Evolutionary conservation across 257 asterid species (phyloP).

Genomic region (Thymus mandschuricus): DNA sequence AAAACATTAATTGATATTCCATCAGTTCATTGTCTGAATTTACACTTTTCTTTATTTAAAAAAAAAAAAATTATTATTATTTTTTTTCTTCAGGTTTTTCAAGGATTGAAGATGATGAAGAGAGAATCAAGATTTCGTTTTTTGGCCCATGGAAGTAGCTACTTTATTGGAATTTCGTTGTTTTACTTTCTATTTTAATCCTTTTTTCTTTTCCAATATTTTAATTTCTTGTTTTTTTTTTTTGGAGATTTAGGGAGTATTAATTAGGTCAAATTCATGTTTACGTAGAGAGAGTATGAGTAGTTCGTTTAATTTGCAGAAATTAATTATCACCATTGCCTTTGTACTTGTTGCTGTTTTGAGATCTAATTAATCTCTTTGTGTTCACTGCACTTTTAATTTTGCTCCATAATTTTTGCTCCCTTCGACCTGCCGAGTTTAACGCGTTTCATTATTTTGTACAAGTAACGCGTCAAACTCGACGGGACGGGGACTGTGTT

Average conservation of each 20-base stretch:
- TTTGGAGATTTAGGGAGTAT: slow-evolving; percentile 34
- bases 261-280: slow-evolving; percentile 35
- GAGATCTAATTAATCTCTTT: slow-evolving; percentile 41
- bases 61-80: neutral
- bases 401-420: neutral
- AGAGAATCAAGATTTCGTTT: neutral
- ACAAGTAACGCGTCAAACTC: too few relatives aligned
- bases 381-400: slow-evolving; percentile 29
- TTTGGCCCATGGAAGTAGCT: slow-evolving; percentile 34
- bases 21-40: neutral
- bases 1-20: neutral
- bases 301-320: slow-evolving; percentile 28
- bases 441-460: too few relatives aligned
- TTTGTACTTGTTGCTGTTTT: slow-evolving; percentile 46
- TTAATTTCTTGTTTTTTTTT: slow-evolving; percentile 34
- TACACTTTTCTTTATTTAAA: neutral
- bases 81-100: slow-evolving; percentile 6
- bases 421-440: too few relatives aligned
- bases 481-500: neutral
- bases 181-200: slow-evolving; percentile 10
- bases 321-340: slow-evolving; percentile 23
- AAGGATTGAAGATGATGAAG: too few relatives aligned
- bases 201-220: slow-evolving; percentile 27
- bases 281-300: slow-evolving; percentile 36
- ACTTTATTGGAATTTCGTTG: slow-evolving; percentile 32